These are phyloP conservation scores for Talaromyces stipitatus DNA, from an alignment of 495 filamentous ascomycete genomes.

Conservation along the genomic window DNA sequence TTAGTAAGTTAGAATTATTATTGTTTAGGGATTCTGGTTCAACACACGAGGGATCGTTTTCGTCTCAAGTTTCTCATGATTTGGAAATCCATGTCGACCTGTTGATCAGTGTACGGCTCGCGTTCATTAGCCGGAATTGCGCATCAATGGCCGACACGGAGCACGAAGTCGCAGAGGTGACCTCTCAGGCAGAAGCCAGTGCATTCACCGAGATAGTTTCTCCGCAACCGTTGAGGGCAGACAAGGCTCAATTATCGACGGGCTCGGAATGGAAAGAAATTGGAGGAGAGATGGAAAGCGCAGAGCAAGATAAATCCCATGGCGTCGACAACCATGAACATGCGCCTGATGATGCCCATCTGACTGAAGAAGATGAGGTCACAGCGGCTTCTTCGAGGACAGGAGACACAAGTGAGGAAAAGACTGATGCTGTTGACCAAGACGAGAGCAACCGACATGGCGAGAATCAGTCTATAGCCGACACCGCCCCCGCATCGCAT, in stretches of 20 bases:
- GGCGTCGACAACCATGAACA: constrained; percentile 5
- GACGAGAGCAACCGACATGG: not conserved
- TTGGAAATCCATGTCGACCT: constrained; percentile 23
- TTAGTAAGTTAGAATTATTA: not conserved
- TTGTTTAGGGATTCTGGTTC: not conserved
- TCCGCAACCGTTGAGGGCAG: constrained; percentile 18
- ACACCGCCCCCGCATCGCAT: constrained; percentile 1
- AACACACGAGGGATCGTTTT: not conserved
- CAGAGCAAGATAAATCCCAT: constrained; percentile 7
- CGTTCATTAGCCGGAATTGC: constrained; percentile 28
- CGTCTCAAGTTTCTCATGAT: not conserved
- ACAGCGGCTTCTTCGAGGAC: not conserved
- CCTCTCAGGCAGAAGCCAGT: constrained; percentile 24
- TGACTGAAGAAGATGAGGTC: not conserved
- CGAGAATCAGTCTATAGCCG: not conserved
- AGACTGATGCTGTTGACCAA: not conserved
- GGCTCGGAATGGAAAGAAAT: constrained; percentile 23
- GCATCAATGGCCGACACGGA: constrained; percentile 38
- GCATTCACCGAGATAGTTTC: constrained; percentile 20
- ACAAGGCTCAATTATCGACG: constrained; percentile 25
- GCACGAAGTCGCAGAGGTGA: constrained; percentile 22
- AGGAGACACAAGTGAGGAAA: not conserved
- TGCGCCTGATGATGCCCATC: not conserved
- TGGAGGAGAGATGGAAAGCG: constrained; percentile 15
- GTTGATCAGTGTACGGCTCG: constrained; percentile 10